A percentile compares a stretch with the other conserved stretches of the same genome.
Evolutionary conservation across 768 basidiomycete genomes (phyloP).

Genomic region (Trametes cinnabarina): DNA sequence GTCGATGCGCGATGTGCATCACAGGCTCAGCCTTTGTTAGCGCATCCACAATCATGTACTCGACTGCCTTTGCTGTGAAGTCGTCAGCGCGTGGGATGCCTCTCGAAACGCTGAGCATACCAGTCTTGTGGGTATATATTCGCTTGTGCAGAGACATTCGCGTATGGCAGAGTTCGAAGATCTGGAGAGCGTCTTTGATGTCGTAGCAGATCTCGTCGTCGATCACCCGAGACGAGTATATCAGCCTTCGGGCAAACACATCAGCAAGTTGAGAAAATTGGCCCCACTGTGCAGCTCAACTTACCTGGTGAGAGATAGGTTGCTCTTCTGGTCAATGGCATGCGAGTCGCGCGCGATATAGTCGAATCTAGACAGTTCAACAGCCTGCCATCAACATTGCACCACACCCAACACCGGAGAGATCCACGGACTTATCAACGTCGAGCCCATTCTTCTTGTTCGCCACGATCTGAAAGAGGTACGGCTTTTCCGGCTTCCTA

Average conservation of each 20-base stretch:
- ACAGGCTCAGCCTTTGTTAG: slow-evolving; percentile 65
- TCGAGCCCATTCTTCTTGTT: slow-evolving; percentile 82
- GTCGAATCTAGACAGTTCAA: slow-evolving; percentile 70
- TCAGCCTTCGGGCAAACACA: slow-evolving; percentile 45
- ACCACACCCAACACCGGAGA: neutral
- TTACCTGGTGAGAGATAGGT: slow-evolving; percentile 49
- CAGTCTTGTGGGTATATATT: slow-evolving; percentile 81
- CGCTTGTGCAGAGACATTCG: slow-evolving; percentile 80
- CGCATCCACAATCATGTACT: slow-evolving; percentile 82
- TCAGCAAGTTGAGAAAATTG: neutral
- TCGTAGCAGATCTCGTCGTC: slow-evolving; percentile 75
- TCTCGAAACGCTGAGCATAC: slow-evolving; percentile 28
- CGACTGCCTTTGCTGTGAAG: slow-evolving; percentile 67
- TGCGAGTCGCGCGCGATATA: slow-evolving; percentile 77
- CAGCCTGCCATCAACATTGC: neutral
- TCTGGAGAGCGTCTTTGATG: slow-evolving; percentile 75
- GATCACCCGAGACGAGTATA: slow-evolving; percentile 73
- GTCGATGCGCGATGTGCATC: slow-evolving; percentile 55
- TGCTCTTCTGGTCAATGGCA: slow-evolving; percentile 62
- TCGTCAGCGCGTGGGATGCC: neutral
- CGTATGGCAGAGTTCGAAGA: slow-evolving; percentile 71
- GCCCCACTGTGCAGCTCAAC: neutral
- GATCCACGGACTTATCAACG: slow-evolving; percentile 68
- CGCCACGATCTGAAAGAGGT: slow-evolving; percentile 82
- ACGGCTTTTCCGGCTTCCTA: slow-evolving; percentile 52